Percentiles rank a stretch among this genome's conserved stretches.
Evolutionary conservation across 106 monocot genomes (phyloP).

Genomic region (Dendrobium chrysotoxum): DNA sequence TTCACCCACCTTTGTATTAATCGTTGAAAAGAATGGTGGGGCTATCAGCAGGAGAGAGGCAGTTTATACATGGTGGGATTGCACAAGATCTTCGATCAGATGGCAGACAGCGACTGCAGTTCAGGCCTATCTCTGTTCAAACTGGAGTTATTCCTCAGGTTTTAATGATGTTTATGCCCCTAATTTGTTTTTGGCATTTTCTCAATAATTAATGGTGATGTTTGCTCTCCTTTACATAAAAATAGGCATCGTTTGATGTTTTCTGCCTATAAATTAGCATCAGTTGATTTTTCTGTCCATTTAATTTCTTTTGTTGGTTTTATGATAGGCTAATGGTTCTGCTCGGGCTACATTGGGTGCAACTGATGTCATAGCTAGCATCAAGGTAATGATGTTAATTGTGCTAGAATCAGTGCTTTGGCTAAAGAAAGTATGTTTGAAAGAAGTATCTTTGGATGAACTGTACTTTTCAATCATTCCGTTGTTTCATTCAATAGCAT

Average conservation of each 20-base stretch:
- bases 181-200: not conserved
- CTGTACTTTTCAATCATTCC: not conserved
- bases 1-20: not conserved
- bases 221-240: not conserved
- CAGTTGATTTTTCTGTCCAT: not conserved
- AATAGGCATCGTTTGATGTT: not conserved
- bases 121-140: conserved; percentile 55
- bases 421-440: not conserved
- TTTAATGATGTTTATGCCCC: not conserved
- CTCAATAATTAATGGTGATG: not conserved
- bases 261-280: not conserved
- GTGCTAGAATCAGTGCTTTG: not conserved
- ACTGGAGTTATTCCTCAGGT: conserved; percentile 96
- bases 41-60: conserved; percentile 68
- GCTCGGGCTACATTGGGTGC: conserved; percentile 73
- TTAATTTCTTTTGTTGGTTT: conserved; percentile 2
- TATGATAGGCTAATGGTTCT: conserved; percentile 69
- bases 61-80: conserved; percentile 72
- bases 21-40: conserved; percentile 40
- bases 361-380: conserved; percentile 84
- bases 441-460: not conserved
- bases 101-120: conserved; percentile 55
- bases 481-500: conserved; percentile 1
- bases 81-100: conserved; percentile 66
- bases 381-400: conserved; percentile 47